Conservation (phyloP, 495 filamentous ascomycete species). For the Daldinia grandis region DNA sequence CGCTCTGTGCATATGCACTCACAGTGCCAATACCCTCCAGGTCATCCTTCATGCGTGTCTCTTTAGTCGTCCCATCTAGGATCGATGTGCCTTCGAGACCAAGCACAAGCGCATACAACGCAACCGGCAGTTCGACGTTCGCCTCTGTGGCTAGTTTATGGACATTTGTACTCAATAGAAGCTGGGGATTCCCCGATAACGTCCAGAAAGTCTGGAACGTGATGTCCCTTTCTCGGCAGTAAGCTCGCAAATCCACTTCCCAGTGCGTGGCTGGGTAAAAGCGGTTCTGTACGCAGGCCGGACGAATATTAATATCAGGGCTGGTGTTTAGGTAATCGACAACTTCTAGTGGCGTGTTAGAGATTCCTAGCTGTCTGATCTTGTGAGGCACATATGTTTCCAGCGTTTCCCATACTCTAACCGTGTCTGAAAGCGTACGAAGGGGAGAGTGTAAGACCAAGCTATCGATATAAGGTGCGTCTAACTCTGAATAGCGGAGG, state of each 20-base stretch:
- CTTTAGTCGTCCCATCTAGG: slow-evolving; percentile 74
- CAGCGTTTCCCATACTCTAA: slow-evolving; percentile 70
- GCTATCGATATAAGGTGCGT: slow-evolving; percentile 72
- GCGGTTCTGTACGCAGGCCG: slow-evolving; percentile 76
- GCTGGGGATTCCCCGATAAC: slow-evolving; percentile 69
- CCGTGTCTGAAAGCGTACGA: slow-evolving; percentile 62
- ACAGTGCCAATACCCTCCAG: slow-evolving; percentile 63
- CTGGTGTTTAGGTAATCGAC: slow-evolving; percentile 58
- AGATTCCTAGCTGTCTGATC: slow-evolving; percentile 75
- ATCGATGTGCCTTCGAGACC: slow-evolving; percentile 65
- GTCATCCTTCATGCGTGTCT: slow-evolving; percentile 71
- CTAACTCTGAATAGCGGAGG: slow-evolving; percentile 54
- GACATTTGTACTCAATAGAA: slow-evolving; percentile 63
- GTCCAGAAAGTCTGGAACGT: slow-evolving; percentile 85
- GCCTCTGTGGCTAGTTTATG: slow-evolving; percentile 59
- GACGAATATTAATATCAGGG: slow-evolving; percentile 48
- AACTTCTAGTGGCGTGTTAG: slow-evolving; percentile 67
- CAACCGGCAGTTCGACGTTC: slow-evolving; percentile 57
- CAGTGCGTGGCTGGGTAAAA: slow-evolving; percentile 69
- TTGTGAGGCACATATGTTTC: slow-evolving; percentile 68
- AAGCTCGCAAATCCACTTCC: slow-evolving; percentile 68
- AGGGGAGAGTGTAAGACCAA: slow-evolving; percentile 78
- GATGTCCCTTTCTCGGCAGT: slow-evolving; percentile 67
- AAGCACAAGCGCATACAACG: slow-evolving; percentile 74
- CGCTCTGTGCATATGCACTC: slow-evolving; percentile 55